Base-by-base conservation (phyloP, 2,329 filamentous ascomycete genomes). In the Chaetomium olivaceum region DNA sequence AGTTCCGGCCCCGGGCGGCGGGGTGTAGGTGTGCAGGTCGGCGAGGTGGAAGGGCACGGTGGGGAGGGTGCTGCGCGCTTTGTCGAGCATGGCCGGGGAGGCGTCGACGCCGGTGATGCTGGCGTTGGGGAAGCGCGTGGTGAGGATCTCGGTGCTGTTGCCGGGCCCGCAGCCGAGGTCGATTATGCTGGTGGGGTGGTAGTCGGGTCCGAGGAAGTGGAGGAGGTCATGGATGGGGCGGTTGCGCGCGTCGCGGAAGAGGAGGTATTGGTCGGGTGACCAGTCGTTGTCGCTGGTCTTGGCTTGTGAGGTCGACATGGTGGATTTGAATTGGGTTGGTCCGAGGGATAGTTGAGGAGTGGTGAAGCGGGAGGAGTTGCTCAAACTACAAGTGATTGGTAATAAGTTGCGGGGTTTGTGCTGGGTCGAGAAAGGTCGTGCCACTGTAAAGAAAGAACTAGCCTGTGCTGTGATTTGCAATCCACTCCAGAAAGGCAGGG, bases 141-240 rank as follows among this genome's bases (percentile, higher is more conserved):
- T 74, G 1, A 88, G 78, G 1, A 82, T 80, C 0, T 76, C 73
- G 0, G 85, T 88, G 2, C 82, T 85, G 75, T 87, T 88, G 5
- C 82, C 86, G 0, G 86, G 86, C 0, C 86, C 86, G 73, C 86
- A 88, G 69, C 86, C 86, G 1, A 88, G 77, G 66, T 88, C 86
- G 69, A 86, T 76, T 69, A 88, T 80, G 31, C 73, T 75, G 11
- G 76, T 71, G n/a, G 83, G 76, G 5, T 55, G 6, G 48, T 39
- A 63, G 23, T 31, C 6, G 0, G 71, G 62, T 16, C 76, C 69
- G 1, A 82, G 75, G 36, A 80, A 82, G 6, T 80, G 68, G 9
- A 88, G 74, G 0, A 88, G 80, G 67, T 88, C 86, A 51, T 79
- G 51, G 59, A 70, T 64, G 11, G 69, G 60, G 43, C 68, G 68